phyloP scores from a whole-genome alignment of 371 early-diverging fungal genomes.

The Globomyces sp. region DNA sequence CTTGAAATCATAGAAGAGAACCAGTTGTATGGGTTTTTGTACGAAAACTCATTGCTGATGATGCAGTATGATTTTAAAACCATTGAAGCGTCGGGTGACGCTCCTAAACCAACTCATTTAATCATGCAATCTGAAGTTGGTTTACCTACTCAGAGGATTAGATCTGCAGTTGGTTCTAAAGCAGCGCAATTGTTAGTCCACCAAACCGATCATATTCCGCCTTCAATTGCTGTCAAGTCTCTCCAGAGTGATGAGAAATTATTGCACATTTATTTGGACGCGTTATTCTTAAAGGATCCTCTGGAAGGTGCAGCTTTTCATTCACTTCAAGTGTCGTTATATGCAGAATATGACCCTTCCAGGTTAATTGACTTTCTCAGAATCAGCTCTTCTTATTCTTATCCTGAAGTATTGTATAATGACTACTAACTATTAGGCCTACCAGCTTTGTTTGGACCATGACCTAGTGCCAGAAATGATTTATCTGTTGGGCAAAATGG shows the following conservation, averaged over 20 bases:
- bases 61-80: constrained; percentile 61
- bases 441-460: constrained; percentile 74
- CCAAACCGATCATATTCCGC: constrained; percentile 78
- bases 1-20: constrained; percentile 58
- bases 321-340: constrained; percentile 83
- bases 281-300: constrained; percentile 72
- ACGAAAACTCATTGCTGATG: constrained; percentile 71
- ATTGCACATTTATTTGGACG: constrained; percentile 86
- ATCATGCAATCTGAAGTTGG: no score
- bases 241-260: not conserved
- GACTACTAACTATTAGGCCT: constrained; percentile 52
- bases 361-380: constrained; percentile 81
- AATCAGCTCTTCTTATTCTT: constrained; percentile 69
- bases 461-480: constrained; percentile 95
- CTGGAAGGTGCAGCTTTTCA: constrained; percentile 78
- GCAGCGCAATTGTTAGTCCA: constrained; percentile 75
- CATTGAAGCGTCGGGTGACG: no score
- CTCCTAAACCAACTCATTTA: no score
- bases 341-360: constrained; percentile 82
- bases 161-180: constrained; percentile 29
- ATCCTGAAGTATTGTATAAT: constrained; percentile 3
- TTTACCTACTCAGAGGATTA: constrained; percentile 15
- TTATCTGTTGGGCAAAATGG: constrained; percentile 94
- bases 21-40: constrained; percentile 76
- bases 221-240: not conserved